A percentile compares a stretch with the other conserved stretches of the same genome.
Evolutionary conservation across 768 basidiomycete genomes (phyloP).

Genomic region (Macrocybe gigantea): DNA sequence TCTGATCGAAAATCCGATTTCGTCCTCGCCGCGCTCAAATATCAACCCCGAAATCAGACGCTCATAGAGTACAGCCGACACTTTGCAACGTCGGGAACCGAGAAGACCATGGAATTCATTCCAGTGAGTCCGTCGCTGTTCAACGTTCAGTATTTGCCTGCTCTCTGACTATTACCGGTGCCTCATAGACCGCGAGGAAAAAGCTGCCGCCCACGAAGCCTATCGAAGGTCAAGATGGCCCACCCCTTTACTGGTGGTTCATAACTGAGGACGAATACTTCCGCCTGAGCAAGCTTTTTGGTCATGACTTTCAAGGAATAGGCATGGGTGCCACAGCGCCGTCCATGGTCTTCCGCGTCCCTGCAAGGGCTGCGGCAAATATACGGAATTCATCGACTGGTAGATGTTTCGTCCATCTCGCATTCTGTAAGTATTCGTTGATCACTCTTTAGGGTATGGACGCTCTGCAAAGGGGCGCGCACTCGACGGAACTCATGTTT

Average conservation of each 20-base stretch:
- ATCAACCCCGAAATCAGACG: too few relatives aligned
- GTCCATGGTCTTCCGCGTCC: not conserved
- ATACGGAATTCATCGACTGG: conserved; percentile 1
- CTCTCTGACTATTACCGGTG: not conserved
- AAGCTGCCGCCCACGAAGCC: not conserved
- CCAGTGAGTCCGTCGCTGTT: not conserved
- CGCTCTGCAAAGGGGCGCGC: not conserved
- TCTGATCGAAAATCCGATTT: too few relatives aligned
- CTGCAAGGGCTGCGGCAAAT: not conserved
- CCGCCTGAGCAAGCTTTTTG: not conserved
- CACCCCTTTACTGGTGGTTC: not conserved
- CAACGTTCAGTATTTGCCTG: not conserved
- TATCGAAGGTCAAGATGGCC: not conserved
- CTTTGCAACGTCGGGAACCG: not conserved
- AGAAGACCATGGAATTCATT: not conserved
- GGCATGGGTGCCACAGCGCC: not conserved
- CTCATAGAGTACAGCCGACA: too few relatives aligned
- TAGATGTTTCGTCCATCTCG: not conserved
- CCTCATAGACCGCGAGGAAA: not conserved
- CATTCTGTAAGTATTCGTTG: not conserved
- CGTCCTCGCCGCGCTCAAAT: too few relatives aligned
- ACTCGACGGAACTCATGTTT: not conserved
- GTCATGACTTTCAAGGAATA: not conserved
- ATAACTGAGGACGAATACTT: conserved; percentile 1
- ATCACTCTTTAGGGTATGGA: not conserved